Base-by-base conservation (phyloP, 2,329 filamentous ascomycete genomes). In the Penicillium sp. region DNA sequence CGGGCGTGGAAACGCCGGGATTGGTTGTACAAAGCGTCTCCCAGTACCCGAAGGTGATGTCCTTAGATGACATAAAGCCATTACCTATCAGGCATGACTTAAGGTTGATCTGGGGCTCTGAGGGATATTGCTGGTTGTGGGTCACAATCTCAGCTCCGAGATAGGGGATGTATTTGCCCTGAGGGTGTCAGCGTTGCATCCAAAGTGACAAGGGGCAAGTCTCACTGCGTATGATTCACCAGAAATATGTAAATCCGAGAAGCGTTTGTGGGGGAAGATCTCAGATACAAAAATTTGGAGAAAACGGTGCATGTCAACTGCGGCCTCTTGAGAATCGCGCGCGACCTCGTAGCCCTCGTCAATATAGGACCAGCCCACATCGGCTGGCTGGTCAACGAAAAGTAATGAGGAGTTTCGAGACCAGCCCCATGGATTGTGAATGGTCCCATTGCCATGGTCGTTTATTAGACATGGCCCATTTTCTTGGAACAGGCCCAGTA, bases 401-500 rank as follows among this genome's bases (percentile, higher is more conserved):
- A 70, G 57, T n/a, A 70, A 45, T 1, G 66, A 69, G 0, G 67
- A 67, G 25, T 67, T 67, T 10, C 58, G 50, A 9, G 63, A 63
- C 67, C 67, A 70, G 1, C 58, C 57, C 46, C 48, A 67, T 0
- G 64, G 62, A 43, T 69, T 68, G 3, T 60, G 41, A 5, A 59
- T 21, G 2, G 63, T 70, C n/a, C 67, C 67, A 41, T 67, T 66
- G 0, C 65, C 65, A 8, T 65, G 37, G 4, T 59, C 48, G 15
- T 64, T 64, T 9, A 76, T 67, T 38, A 73, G 63, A 54, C 75
- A 77, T 23, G 75, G 75, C 1, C 82, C 82, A 7, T 75, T 69
- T 62, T 84, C 81, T 47, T 77, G 72, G 60, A 84, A 83, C 4
- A 84, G 68, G 3, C 81, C 81, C 42, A 82, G 73, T 77, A 84